These are phyloP conservation scores for Cadophora sp. DNA, from an alignment of 2,329 filamentous ascomycete genomes.

Conservation along the genomic window DNA sequence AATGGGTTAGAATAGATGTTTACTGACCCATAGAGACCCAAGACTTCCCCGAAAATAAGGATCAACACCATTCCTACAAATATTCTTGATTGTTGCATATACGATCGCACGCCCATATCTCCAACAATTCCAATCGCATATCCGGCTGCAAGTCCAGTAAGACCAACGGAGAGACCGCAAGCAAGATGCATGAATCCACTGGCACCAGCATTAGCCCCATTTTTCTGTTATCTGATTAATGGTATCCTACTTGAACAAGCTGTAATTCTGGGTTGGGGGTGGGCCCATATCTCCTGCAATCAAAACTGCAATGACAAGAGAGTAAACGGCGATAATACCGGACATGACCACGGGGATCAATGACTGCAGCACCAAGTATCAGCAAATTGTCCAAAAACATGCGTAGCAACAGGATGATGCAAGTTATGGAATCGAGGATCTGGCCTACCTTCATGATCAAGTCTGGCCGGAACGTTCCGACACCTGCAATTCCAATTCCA, in stretches of 20 bases:
- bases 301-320: constrained; percentile 93
- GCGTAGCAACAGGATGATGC: no score
- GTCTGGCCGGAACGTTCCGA: constrained; percentile 84
- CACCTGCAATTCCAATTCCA: constrained; percentile 85
- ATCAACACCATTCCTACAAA: constrained; percentile 99
- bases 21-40: constrained; percentile 92
- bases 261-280: constrained; percentile 72
- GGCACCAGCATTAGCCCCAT: constrained; percentile 28
- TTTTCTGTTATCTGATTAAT: neutral
- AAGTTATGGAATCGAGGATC: neutral
- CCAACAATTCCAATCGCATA: constrained; percentile 97
- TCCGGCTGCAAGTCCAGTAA: constrained; percentile 91
- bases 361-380: constrained; percentile 57
- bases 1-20: neutral
- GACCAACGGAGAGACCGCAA: constrained; percentile 87
- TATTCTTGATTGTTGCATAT: constrained; percentile 94
- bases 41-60: constrained; percentile 96
- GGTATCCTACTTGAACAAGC: constrained; percentile 76
- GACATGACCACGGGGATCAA: constrained; percentile 96
- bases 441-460: constrained; percentile 84
- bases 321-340: constrained; percentile 98
- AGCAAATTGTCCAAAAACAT: constrained; percentile 4
- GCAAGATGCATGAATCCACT: constrained; percentile 94
- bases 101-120: constrained; percentile 90
- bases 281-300: constrained; percentile 90